Conservation (phyloP, 78 protist genomes). For the Bodo saltans region DNA sequence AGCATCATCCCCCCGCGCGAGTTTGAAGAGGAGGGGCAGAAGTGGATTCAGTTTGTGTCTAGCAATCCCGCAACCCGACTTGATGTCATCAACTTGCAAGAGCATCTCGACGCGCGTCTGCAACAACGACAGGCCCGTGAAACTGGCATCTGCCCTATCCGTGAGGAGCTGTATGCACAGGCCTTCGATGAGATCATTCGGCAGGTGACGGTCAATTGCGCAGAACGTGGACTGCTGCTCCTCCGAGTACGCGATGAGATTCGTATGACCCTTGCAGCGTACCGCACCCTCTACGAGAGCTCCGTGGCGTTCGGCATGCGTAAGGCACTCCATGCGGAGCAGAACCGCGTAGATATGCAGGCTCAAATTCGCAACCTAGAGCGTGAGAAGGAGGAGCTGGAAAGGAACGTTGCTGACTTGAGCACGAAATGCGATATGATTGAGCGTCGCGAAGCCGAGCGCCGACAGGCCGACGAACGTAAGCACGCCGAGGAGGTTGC, state of each 20-base stretch:
- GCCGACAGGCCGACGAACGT: conserved; percentile 57
- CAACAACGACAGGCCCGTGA: conserved; percentile 73
- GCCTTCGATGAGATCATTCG: conserved; percentile 77
- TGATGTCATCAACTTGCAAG: conserved; percentile 75
- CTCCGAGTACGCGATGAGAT: conserved; percentile 82
- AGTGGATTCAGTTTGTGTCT: conserved; percentile 75
- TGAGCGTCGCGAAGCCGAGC: conserved; percentile 62
- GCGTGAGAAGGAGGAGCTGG: conserved; percentile 47
- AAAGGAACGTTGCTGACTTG: conserved; percentile 54
- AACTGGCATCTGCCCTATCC: conserved; percentile 81
- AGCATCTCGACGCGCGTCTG: conserved; percentile 55
- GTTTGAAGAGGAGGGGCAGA: conserved; percentile 60
- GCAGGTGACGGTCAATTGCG: conserved; percentile 83
- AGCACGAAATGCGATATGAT: conserved; percentile 53
- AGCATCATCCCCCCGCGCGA: conserved; percentile 77
- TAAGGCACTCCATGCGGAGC: conserved; percentile 79
- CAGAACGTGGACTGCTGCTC: conserved; percentile 84
- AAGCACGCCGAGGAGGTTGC: conserved; percentile 72
- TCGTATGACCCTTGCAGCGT: conserved; percentile 76
- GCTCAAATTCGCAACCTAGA: conserved; percentile 32
- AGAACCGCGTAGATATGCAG: conserved; percentile 65
- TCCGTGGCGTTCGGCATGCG: conserved; percentile 82
- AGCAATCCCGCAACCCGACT: conserved; percentile 79
- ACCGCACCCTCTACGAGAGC: conserved; percentile 71
- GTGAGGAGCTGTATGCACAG: conserved; percentile 80